phyloP scores from a whole-genome alignment of 1,284 basidiomycete genomes.

The Trametes sp. region DNA sequence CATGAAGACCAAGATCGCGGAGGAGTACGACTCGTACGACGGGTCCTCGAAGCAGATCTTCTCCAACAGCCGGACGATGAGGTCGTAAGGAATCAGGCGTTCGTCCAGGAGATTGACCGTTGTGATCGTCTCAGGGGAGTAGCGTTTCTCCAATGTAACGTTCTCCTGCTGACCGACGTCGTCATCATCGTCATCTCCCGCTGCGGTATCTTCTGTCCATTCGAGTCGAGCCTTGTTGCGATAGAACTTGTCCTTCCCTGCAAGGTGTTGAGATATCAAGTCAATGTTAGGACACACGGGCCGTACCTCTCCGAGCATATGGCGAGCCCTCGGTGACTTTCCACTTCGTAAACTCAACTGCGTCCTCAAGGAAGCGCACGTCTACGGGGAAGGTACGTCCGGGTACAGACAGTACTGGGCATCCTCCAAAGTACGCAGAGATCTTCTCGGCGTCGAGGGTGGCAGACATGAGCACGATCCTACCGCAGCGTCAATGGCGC shows the following conservation, averaged over 20 bases:
- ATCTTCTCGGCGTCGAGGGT: constrained; percentile 96
- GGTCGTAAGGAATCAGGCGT: constrained; percentile 88
- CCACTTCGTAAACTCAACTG: constrained; percentile 89
- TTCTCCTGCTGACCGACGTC: constrained; percentile 56
- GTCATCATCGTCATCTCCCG: constrained; percentile 76
- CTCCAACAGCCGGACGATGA: constrained; percentile 89
- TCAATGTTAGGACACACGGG: constrained; percentile 34
- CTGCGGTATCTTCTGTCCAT: constrained; percentile 75
- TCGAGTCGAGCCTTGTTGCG: constrained; percentile 69
- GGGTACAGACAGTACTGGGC: constrained; percentile 89
- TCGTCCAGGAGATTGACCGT: constrained; percentile 93
- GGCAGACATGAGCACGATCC: constrained; percentile 97
- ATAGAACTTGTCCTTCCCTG: constrained; percentile 70
- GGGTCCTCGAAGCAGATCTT: constrained; percentile 81
- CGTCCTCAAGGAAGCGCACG: constrained; percentile 91
- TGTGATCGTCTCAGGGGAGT: constrained; percentile 74
- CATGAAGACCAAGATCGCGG: constrained; percentile 92
- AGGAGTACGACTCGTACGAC: constrained; percentile 67
- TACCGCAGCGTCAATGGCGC: constrained; percentile 40
- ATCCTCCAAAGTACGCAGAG: constrained; percentile 91
- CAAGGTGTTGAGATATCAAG: constrained; percentile 25
- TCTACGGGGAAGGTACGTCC: constrained; percentile 98
- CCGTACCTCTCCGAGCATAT: constrained; percentile 77
- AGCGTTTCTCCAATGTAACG: constrained; percentile 74
- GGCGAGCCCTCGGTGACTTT: constrained; percentile 84